Base-by-base conservation (phyloP, 2,329 filamentous ascomycete species). In the Trichoderma atroviride region DNA sequence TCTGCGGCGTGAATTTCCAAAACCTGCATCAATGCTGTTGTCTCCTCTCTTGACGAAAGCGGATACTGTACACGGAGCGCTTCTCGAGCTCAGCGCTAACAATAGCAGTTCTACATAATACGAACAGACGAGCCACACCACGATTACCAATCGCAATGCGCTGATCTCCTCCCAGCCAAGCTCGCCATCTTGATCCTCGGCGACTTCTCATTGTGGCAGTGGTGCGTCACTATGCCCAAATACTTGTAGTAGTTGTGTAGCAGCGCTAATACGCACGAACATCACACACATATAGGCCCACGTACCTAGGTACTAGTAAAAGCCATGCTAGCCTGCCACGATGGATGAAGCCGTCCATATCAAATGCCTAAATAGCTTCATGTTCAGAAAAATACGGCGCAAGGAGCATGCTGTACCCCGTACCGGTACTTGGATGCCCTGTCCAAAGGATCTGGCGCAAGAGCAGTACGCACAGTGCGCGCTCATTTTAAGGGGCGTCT, bases 81-180 rank as follows among this genome's bases (percentile, higher is more conserved):
- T 29, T 56, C 53, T 31, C 53, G 56, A 7, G n/a, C 57, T 59
- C 57, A 43, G 57, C 57, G 22, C 57, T 59, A 43, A 43, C 16
- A 43, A 19, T 5, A 43, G n/a, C 27, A 40, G 31, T 40, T 31
- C 52, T 35, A 65, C 29, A 11, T 29, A 50, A 67, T 58, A 67
- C 55, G 64, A 67, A 67, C 55, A 56, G 59, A 52, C 24, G 27
- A 50, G 22, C 33, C 57, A 43, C 35, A 43, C 35, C 35, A 33
- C 24, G n/a, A 33, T 27, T 24, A 53, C 35, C 22, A 66, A 33
- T 55, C 35, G 14, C 62, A 29, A 56, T 59, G n/a, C 27, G 27
- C 37, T 24, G 50, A 52, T 58, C 64, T 31, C 52, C 35, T 59
- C 58, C 29, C n/a, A 59, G 55, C 43, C 40, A n/a, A 59, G 37